Percentiles rank a stretch among this genome's conserved stretches.
Evolutionary conservation across 164 flowering plant genomes (phyloP).

Genomic region (Magnolia sinica): DNA sequence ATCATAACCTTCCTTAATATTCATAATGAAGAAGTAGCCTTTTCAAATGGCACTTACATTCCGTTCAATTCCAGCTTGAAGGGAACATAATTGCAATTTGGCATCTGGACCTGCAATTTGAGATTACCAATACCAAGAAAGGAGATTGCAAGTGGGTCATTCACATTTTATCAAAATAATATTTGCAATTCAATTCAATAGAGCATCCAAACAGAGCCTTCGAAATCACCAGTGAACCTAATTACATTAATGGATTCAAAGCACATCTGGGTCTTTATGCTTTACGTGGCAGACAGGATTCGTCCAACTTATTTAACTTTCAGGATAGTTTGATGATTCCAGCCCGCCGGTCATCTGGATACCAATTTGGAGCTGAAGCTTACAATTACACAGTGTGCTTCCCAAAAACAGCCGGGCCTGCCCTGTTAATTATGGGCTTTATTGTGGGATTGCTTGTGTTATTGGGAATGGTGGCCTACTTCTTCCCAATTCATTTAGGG

Average conservation of each 20-base stretch:
- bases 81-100: too few species aligned
- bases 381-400: too few species aligned
- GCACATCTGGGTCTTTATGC: not conserved
- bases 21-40: not conserved
- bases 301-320: not conserved
- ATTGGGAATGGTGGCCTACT: too few species aligned
- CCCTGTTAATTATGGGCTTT: too few species aligned
- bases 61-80: not conserved
- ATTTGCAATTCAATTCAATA: not conserved
- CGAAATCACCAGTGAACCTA: not conserved
- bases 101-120: not conserved
- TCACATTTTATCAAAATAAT: not conserved
- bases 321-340: too few species aligned
- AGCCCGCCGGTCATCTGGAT: too few species aligned
- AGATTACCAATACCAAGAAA: not conserved
- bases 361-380: too few species aligned
- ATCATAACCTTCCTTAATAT: not conserved
- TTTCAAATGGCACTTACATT: not conserved
- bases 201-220: not conserved
- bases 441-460: too few species aligned
- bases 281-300: not conserved
- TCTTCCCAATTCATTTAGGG: too few species aligned
- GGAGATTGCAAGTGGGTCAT: not conserved
- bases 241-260: too few species aligned
- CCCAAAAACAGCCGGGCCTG: too few species aligned